phyloP scores from a whole-genome alignment of 768 basidiomycete species.

The Tylopilus sp. region DNA sequence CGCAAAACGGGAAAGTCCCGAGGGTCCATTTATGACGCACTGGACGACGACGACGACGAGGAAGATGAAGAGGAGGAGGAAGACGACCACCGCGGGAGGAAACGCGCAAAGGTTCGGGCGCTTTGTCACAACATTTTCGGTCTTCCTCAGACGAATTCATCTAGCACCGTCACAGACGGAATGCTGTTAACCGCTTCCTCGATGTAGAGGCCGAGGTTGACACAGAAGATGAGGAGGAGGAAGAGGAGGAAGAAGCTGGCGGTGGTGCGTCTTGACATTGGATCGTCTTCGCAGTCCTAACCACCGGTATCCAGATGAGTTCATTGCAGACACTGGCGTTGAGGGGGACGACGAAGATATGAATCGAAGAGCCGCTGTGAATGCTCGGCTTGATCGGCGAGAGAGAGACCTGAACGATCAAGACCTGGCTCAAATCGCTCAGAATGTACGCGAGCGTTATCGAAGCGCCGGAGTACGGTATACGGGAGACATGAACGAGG shows the following conservation, averaged over 20 bases:
- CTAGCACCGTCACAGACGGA: slow-evolving; percentile 65
- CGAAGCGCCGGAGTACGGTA: slow-evolving; percentile 67
- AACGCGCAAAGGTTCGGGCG: slow-evolving; percentile 56
- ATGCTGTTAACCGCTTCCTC: slow-evolving; percentile 75
- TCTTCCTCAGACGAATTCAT: slow-evolving; percentile 7
- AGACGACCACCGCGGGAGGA: slow-evolving; percentile 46
- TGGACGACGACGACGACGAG: slow-evolving; percentile 39
- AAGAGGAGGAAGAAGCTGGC: slow-evolving; percentile 77
- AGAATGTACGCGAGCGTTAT: slow-evolving; percentile 77
- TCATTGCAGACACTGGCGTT: slow-evolving; percentile 57
- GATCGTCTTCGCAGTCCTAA: slow-evolving; percentile 7
- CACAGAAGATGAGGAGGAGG: slow-evolving; percentile 94
- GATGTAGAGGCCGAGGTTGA: slow-evolving; percentile 97
- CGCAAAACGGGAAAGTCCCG: slow-evolving; percentile 23
- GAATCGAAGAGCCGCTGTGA: slow-evolving; percentile 49
- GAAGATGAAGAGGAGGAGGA: slow-evolving; percentile 61
- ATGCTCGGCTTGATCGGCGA: slow-evolving; percentile 68
- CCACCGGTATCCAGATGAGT: slow-evolving; percentile 47
- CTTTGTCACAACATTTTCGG: background rate
- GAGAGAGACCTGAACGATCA: slow-evolving; percentile 72
- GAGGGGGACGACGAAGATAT: slow-evolving; percentile 66
- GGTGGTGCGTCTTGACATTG: slow-evolving; percentile 36
- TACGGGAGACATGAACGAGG: slow-evolving; percentile 88
- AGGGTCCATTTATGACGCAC: slow-evolving; percentile 34
- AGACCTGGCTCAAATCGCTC: slow-evolving; percentile 82